Conservation (phyloP, 352 stramenopile species). For the Pythium phragmiticola region DNA sequence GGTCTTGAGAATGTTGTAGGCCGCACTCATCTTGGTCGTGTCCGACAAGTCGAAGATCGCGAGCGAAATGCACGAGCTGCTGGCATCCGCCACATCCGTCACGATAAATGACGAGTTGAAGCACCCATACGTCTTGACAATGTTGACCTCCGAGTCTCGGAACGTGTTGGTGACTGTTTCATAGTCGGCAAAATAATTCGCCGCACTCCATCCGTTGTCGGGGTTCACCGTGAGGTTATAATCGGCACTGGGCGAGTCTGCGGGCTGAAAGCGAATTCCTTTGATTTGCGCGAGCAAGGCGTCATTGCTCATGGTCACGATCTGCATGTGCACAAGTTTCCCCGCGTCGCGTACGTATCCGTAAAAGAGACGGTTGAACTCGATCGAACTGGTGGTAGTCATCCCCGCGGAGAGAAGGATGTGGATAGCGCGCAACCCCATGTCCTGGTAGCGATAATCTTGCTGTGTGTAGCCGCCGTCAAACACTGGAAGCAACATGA, state of each 20-base stretch:
- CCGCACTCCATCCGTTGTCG: constrained; percentile 49
- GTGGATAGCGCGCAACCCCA: constrained; percentile 77
- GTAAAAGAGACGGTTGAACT: constrained; percentile 58
- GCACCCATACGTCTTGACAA: constrained; percentile 76
- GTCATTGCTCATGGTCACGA: constrained; percentile 51
- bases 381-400: constrained; percentile 33
- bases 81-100: constrained; percentile 44
- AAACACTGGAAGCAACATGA: constrained; percentile 88
- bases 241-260: constrained; percentile 27
- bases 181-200: constrained; percentile 42
- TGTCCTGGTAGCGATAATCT: constrained; percentile 85
- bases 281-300: constrained; percentile 34
- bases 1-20: constrained; percentile 87
- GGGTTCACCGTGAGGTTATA: constrained; percentile 65
- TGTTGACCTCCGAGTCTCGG: constrained; percentile 60
- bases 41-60: constrained; percentile 86
- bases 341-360: constrained; percentile 68
- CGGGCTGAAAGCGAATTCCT: constrained; percentile 50
- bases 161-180: constrained; percentile 38
- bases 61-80: constrained; percentile 63
- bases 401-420: constrained; percentile 59
- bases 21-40: constrained; percentile 42
- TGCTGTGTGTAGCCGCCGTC: constrained; percentile 75
- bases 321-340: constrained; percentile 50
- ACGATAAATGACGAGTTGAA: constrained; percentile 66